phyloP scores from a whole-genome alignment of 805 yeast species.

The Ogataea degrootiae region DNA sequence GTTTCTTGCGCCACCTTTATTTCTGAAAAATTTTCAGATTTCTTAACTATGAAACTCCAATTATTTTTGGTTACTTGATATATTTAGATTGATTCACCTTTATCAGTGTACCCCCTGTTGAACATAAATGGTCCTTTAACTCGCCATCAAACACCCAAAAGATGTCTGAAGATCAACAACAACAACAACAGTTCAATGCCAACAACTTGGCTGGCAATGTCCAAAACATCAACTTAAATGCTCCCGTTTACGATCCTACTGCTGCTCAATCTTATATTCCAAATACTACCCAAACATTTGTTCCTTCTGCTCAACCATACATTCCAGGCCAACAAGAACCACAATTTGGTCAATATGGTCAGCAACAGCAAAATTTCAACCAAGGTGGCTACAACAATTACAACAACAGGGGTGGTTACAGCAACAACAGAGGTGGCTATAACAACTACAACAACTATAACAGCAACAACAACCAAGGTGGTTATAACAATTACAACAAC shows the following conservation, averaged over 20 bases:
- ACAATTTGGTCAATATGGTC: constrained; percentile 13
- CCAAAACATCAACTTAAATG: constrained; percentile 38
- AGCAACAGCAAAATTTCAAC: constrained; percentile 16
- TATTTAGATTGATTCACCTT: too few relatives aligned
- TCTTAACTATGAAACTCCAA: too few relatives aligned
- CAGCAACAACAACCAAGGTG: constrained; percentile 24
- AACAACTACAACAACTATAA: constrained; percentile 17
- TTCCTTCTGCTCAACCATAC: constrained; percentile 33
- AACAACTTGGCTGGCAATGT: constrained; percentile 42
- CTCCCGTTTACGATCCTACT: constrained; percentile 43
- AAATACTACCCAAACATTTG: constrained; percentile 32
- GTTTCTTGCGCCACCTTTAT: too few relatives aligned
- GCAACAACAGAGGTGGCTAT: constrained; percentile 16
- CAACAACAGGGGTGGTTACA: constrained; percentile 14
- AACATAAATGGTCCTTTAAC: too few relatives aligned
- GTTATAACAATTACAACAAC: constrained; percentile 15
- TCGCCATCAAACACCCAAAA: not conserved
- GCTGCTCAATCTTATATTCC: constrained; percentile 38
- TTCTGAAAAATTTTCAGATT: too few relatives aligned
- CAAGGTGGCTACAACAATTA: constrained; percentile 12
- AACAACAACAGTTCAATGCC: constrained; percentile 31
- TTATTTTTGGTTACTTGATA: constrained; percentile 3
- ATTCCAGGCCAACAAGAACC: constrained; percentile 35
- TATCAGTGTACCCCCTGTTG: too few relatives aligned
- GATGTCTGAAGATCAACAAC: constrained; percentile 24